These are phyloP conservation scores for Verticillium alfalfae DNA, from an alignment of 2,329 filamentous ascomycete genomes.

Conservation along the genomic window DNA sequence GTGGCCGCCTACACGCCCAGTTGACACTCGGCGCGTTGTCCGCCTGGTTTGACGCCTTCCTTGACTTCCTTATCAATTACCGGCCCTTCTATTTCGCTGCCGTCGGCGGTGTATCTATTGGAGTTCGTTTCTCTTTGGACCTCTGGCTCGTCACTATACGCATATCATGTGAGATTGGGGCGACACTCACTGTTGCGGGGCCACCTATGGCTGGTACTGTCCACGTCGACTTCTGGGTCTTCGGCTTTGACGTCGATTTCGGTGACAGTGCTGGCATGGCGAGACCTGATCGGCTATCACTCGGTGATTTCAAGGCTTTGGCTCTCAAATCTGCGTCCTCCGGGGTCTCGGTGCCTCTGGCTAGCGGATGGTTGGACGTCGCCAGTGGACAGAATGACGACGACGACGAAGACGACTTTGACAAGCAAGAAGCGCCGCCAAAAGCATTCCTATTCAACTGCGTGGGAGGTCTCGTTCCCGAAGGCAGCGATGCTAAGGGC, in stretches of 20 bases:
- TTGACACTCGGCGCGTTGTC: slow-evolving; percentile 20
- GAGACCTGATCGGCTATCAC: too few species aligned
- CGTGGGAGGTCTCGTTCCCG: too few species aligned
- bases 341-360: too few species aligned
- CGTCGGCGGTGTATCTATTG: slow-evolving; percentile 16
- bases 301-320: too few species aligned
- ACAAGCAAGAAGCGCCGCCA: too few species aligned
- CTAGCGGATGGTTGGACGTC: too few species aligned
- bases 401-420: too few species aligned
- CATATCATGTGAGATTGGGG: slow-evolving; percentile 12
- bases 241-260: slow-evolving; percentile 15
- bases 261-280: not conserved
- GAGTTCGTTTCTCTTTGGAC: slow-evolving; percentile 11
- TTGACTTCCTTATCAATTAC: slow-evolving; percentile 20
- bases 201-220: slow-evolving; percentile 13
- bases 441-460: too few species aligned
- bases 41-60: slow-evolving; percentile 32
- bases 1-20: slow-evolving; percentile 15
- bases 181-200: slow-evolving; percentile 6
- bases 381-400: too few species aligned
- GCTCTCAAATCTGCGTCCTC: too few species aligned
- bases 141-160: slow-evolving; percentile 9
- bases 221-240: slow-evolving; percentile 18
- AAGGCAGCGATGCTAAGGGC: too few species aligned
- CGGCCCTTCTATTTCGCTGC: slow-evolving; percentile 22